Evolutionary conservation across 2,329 filamentous ascomycete genomes (phyloP), one percentile per base, ranked within the genome.

Genomic region (Fusarium neocosmosporiellum): DNA sequence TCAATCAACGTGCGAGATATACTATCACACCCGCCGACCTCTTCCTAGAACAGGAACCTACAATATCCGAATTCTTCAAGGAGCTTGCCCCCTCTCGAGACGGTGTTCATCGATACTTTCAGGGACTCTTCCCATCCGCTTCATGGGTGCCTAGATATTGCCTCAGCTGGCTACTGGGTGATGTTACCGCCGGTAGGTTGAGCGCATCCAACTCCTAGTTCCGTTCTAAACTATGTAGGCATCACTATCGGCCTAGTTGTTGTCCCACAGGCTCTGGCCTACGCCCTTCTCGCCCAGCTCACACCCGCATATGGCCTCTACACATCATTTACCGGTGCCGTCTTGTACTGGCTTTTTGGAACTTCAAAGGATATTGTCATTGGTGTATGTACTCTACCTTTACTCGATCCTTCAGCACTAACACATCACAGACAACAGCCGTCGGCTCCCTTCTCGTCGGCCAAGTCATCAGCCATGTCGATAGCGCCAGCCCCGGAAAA

Each of bases 341-440:
- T 94, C 60, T 86, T 94, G 60, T 96, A 96, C 83, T 95, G 93
- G 93, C 88, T 94, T 65, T 95, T 95, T 78, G 93, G 92, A 37
- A 95, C 93, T 0, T 95, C 93, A 9, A 95, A 95, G 78, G 93
- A 96, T 80, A 95, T 96, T 79, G 94, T 93, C 11, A 95, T 95
- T 66, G 93, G 93, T 29, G 85, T 86, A 80, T 41, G 84, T 14
- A 16, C 2, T 1, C 13, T 27, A 2, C 7, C 0, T 5, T 18
- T 0, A 2, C 3, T 6, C 2, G 0, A 10, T 0, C 2, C 1
- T 62, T 73, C 55, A 60, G 22, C 18, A 29, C 39, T 27, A 24
- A 33, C 14, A 36, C 18, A 37, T 36, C 79, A 66, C 88, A 86
- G 91, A 93, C 86, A 37, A 86, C 86, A 5, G 86, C 86, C 16